Evolutionary conservation across 2,329 filamentous ascomycete species (phyloP), one percentile per base, ranked within the genome.

Genomic region (Hymenoscyphus fructigenus): DNA sequence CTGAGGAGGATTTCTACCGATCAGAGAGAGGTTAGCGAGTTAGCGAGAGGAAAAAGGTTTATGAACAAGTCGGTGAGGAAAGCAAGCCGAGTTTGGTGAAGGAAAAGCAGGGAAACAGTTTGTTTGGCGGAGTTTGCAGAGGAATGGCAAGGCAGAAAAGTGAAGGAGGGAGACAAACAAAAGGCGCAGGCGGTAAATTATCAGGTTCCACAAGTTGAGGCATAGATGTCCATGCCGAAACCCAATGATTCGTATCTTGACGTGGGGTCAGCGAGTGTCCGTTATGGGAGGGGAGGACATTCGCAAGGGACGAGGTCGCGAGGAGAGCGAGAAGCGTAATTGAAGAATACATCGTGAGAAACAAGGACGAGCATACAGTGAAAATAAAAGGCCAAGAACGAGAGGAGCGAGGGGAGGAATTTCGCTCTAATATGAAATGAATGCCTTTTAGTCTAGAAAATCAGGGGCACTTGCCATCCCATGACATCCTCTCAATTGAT

Each of bases 191-290:
- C 5, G 67, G 67, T 12, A 69, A 55, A 57, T 69, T 69, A n/a
- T 53, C 56, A 28, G 56, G 63, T 44, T 69, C 67, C 0, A 69
- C 67, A n/a, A 69, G 64, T 47, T 69, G 67, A 1, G 67, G 65
- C 67, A 69, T 69, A 2, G 67, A 67, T 36, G 67, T 67, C 67
- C 67, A 69, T 5, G 65, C 57, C 29, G 65, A 60, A 23, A 69
- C 67, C 67, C 67, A 67, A 50, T 69, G 65, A 29, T 55, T 15
- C 2, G 28, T 50, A 20, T 56, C 58, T n/a, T 47, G 41, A 20
- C 41, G n/a, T 17, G 15, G 5, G 2, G 41, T 20, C 20, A 44
- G 41, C 7, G 15, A 12, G 2, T 3, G 5, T 15, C 6, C 2
- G n/a, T 6, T 20, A 6, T 2, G 41, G 4, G 17, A 20, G 6